Evolutionary conservation across 2,329 filamentous ascomycete genomes (phyloP), one percentile per base, ranked within the genome.

Genomic region (Stachybotrys chlorohalonatus): DNA sequence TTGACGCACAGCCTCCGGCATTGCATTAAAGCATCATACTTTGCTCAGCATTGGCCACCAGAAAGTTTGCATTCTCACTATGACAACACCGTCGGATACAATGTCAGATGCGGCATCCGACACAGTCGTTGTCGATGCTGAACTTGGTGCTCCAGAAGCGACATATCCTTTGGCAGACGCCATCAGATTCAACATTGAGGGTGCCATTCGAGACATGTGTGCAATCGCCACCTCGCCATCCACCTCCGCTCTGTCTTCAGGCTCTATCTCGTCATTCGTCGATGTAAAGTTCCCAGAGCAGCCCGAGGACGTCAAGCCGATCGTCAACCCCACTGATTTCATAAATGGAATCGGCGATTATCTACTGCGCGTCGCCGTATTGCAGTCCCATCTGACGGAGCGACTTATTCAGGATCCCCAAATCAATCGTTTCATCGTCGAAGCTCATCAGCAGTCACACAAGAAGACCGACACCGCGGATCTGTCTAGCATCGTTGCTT

Each of bases 301-400:
- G 8, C 8, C 13, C 36, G 13, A 42, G 9, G 36, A 42, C 13
- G 9, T 42, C 13, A 42, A 9, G 36, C 13, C 36, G 8, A 9
- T 42, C 13, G 13, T 42, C 9, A 13, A 42, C 36, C 36, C 36
- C 9, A 13, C 9, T 24, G 57, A 61, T 48, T 54, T 72, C 52
- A 62, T 70, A 47, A 59, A 59, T 36, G 68, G 71, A 39, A 63
- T 71, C 55, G 70, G 70, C 36, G 69, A 72, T 30, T 72, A 72
- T 55, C 57, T 72, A 30, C 60, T 62, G 32, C 66, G 65, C 31
- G 68, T 66, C n/a, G 67, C 70, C 24, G 54, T 63, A 45, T 59
- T 71, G 54, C 70, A 64, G 65, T 62, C 64, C n/a, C 59, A 58
- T 24, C 57, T 72, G 52, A 69, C 69, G 39, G 64, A 69, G n/a